Evolutionary conservation across 2,329 filamentous ascomycete genomes (phyloP), one percentile per base, ranked within the genome.

Genomic region (Botrytis galanthina): DNA sequence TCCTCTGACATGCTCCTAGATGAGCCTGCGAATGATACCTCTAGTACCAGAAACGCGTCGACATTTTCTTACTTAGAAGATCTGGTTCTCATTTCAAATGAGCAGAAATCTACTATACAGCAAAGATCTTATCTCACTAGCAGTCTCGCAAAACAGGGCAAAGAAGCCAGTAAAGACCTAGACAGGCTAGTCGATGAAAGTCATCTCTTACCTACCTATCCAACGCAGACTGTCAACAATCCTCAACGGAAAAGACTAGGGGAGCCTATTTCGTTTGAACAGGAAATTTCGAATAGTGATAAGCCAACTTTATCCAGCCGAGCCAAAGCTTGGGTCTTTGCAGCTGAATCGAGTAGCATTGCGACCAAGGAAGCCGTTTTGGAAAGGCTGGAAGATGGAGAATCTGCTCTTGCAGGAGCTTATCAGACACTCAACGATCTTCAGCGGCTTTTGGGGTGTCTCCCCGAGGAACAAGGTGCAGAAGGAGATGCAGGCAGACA

Each of bases 171-270:
- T 70, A 85, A 87, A 78, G 79, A 82, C 2, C 81, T 91, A 12
- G 84, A 85, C 67, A 87, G 86, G 73, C 82, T 91, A 4, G 84
- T 86, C 18, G 87, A 91, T 67, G 89, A 91, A 78, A 91, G 89
- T 77, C 88, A 90, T 75, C 82, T 92, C 26, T 83, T 92, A 20
- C 86, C 86, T 2, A 81, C 83, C 14, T 84, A 89, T 75, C 85
- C 87, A 0, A 81, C 84, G 76, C 83, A 84, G 4, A 80, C 78
- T 32, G 78, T 80, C 4, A 73, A 74, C 10, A 73, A 75, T 10
- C 74, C 66, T 18, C 73, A 77, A 59, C 69, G 74, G 10, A 78
- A 75, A 29, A 74, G 75, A 10, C 48, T 74, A 10, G 82, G 81
- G 59, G 77, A 80, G 26, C 81, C 82, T 35, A 81, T 81, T n/a